phyloP scores from a whole-genome alignment of 345 rosid genomes.

The Pseudoturritis turrita region DNA sequence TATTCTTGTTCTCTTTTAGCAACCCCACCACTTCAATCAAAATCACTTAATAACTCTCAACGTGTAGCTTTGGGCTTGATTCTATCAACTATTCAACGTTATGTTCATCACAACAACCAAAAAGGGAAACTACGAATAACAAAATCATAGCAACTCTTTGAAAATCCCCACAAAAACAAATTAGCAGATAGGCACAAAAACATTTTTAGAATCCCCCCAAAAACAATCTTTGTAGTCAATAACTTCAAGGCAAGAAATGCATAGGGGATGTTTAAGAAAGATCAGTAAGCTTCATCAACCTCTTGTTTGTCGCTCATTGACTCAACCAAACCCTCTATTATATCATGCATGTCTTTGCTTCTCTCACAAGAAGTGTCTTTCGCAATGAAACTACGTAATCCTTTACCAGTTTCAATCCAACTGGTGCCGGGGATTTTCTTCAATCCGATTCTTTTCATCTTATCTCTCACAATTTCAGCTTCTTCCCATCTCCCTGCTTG shows the following conservation, averaged over 20 bases:
- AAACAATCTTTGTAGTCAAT: background rate
- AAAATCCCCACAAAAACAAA: background rate
- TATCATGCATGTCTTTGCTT: constrained; percentile 35
- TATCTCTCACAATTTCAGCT: constrained; percentile 63
- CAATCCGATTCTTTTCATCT: constrained; percentile 53
- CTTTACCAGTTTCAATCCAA: constrained; percentile 56
- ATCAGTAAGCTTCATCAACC: constrained; percentile 29
- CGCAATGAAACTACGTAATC: constrained; percentile 43
- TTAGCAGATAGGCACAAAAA: background rate
- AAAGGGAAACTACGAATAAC: background rate
- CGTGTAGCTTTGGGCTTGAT: background rate
- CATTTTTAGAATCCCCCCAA: background rate
- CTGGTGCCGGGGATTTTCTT: constrained; percentile 75
- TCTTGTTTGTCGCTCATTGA: constrained; percentile 43
- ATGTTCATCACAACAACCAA: background rate
- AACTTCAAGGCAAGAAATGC: background rate
- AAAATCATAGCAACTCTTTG: background rate
- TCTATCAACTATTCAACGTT: background rate
- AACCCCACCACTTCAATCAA: constrained; percentile 16
- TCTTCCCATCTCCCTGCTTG: constrained; percentile 84
- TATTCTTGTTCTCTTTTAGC: background rate
- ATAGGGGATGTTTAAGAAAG: background rate
- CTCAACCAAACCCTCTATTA: constrained; percentile 44
- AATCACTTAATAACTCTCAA: constrained; percentile 6
- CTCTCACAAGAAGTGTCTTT: constrained; percentile 43